Evolutionary conservation across 257 asterid genomes (phyloP).

Genomic region (Parsonsia alboflavescens): DNA sequence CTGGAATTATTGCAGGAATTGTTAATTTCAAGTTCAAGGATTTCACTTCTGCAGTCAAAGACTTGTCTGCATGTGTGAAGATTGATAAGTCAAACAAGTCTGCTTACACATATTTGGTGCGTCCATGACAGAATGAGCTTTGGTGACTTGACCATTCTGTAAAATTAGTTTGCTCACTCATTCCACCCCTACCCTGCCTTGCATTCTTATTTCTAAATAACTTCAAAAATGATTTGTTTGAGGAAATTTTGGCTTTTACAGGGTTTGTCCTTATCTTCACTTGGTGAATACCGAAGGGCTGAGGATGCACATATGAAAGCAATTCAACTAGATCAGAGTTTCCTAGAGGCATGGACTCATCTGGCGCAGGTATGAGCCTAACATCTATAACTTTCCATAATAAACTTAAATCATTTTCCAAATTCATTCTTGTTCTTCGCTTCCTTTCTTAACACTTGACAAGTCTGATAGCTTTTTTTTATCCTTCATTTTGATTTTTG

Average conservation of each 20-base stretch:
- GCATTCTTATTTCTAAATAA: neutral
- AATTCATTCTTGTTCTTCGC: neutral
- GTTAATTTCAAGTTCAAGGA: constrained; percentile 94
- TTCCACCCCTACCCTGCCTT: neutral
- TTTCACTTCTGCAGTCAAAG: constrained; percentile 81
- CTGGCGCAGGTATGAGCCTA: constrained; percentile 71
- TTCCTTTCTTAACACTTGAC: neutral
- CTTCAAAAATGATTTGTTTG: constrained; percentile 6
- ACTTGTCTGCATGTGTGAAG: constrained; percentile 77
- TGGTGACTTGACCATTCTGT: neutral
- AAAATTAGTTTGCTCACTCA: constrained; percentile 20
- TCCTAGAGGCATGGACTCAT: constrained; percentile 97
- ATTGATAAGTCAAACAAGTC: constrained; percentile 84
- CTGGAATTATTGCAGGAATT: constrained; percentile 60
- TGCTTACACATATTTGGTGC: constrained; percentile 91
- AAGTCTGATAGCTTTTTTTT: neutral
- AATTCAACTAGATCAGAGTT: constrained; percentile 69
- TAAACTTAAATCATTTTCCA: neutral
- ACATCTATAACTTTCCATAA: neutral
- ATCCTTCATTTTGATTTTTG: neutral
- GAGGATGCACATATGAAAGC: constrained; percentile 95
- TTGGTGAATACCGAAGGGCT: constrained; percentile 80
- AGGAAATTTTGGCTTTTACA: constrained; percentile 26
- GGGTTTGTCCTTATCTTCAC: constrained; percentile 88
- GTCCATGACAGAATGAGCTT: constrained; percentile 25